Evolutionary conservation across 1,139 yeast genomes (phyloP).

Genomic region (Candida sp.): DNA sequence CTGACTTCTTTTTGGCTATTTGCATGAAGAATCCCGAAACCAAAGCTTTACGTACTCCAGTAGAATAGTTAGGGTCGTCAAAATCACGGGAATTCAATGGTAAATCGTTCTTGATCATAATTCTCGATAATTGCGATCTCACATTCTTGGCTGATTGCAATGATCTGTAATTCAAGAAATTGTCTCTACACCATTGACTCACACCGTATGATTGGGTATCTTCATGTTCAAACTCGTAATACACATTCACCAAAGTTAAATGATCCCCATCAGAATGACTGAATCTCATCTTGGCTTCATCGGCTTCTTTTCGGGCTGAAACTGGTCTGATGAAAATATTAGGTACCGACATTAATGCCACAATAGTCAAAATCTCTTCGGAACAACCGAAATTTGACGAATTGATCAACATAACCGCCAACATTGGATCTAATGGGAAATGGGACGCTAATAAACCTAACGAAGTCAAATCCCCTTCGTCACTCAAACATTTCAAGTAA

Average conservation of each 20-base stretch:
- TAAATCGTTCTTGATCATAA: conserved; percentile 80
- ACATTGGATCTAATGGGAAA: conserved; percentile 94
- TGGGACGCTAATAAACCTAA: conserved; percentile 88
- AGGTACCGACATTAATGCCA: conserved; percentile 90
- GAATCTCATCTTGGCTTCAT: conserved; percentile 82
- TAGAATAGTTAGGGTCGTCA: conserved; percentile 65
- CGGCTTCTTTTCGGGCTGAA: conserved; percentile 84
- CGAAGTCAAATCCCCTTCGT: conserved; percentile 86
- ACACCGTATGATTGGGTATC: conserved; percentile 61
- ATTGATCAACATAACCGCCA: conserved; percentile 89
- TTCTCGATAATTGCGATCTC: conserved; percentile 73
- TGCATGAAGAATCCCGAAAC: conserved; percentile 98
- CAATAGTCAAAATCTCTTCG: conserved; percentile 83
- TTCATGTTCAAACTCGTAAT: conserved; percentile 74
- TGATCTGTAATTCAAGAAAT: conserved; percentile 81
- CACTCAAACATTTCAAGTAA: conserved; percentile 84
- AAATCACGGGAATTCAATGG: conserved; percentile 68
- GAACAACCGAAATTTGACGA: conserved; percentile 85
- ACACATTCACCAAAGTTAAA: conserved; percentile 84
- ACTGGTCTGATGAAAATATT: conserved; percentile 94
- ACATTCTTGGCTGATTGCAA: conserved; percentile 82
- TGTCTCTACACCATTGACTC: conserved; percentile 88
- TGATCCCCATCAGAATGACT: conserved; percentile 98
- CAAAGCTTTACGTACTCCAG: conserved; percentile 79
- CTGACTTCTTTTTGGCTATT: conserved; percentile 83